Base-by-base conservation (phyloP, 2,329 filamentous ascomycete genomes). In the Ophiobolus disseminans region DNA sequence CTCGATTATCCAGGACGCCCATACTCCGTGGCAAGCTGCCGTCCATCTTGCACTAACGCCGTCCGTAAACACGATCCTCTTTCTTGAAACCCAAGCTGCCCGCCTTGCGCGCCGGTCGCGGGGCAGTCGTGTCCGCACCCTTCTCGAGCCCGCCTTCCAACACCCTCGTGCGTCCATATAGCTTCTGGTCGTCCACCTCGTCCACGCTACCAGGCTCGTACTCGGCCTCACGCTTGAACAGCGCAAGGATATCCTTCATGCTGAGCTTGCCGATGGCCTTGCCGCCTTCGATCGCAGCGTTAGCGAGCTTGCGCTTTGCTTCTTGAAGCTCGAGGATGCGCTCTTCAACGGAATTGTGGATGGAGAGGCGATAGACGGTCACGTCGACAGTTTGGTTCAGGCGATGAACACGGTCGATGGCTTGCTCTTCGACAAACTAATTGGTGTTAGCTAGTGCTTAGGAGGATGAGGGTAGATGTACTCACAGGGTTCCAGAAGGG, bases 361-460 rank as follows among this genome's bases (percentile, higher is more conserved):
- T 87, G 2, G 91, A 96, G 63, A 99, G 84, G 65, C 94, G 95
- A 80, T 96, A 99, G 55, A 99, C 91, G 46, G 93, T 85, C 25
- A 99, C 94, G 68, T 97, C 92, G 31, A 93, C 82, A 1, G 91
- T 97, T 75, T 99, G 94, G 31, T 96, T 97, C 43, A 99, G 87
- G n/a, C 94, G 91, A 71, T 99, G 94, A 20, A 99, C 94, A 45
- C 94, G 91, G 74, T 99, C 94, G 62, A 99, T 99, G 39, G 94
- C 94, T 79, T 99, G 94, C 73, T 99, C 94, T 78, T 99, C 94
- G 25, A 99, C 91, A 68, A 99, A 99, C 83, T 90, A 54, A 8
- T 14, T 14, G 6, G 2, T 22, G 45, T 65, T 54, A 68, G 64
- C 32, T 28, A 13, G 5, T 11, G 4, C 4, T 8, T 28, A 31